Percentiles rank a stretch among this genome's conserved stretches.
These are phyloP conservation scores for Pleurozium schreberi DNA, from an alignment of 225 moss, liverwort and hornwort species.

Conservation along the genomic window DNA sequence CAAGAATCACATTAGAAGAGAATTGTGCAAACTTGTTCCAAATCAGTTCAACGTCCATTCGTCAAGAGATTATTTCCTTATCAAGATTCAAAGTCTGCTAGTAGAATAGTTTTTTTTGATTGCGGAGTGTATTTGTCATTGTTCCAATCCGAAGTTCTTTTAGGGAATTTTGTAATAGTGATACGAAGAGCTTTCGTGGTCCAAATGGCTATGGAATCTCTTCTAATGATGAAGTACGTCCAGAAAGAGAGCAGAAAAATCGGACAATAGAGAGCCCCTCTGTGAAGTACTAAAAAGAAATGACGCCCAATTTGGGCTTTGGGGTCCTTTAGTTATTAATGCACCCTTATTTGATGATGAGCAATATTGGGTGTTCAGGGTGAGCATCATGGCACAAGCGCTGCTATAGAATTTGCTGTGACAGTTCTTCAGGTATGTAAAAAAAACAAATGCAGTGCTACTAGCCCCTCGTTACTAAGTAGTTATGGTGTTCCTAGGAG, in stretches of 20 bases:
- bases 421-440: conserved; percentile 31
- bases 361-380: conserved; percentile 16
- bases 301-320: not conserved
- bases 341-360: not conserved
- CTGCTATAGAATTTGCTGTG: conserved; percentile 65
- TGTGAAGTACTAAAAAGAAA: not conserved
- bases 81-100: not conserved
- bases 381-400: conserved; percentile 56
- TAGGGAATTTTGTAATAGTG: not conserved
- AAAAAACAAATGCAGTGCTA: not conserved
- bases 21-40: not conserved
- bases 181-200: not conserved
- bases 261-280: not conserved
- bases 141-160: not conserved
- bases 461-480: not conserved
- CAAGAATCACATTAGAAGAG: not conserved
- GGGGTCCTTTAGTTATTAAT: not conserved
- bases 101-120: not conserved
- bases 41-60: not conserved
- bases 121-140: not conserved
- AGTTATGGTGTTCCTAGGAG: not conserved
- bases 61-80: not conserved
- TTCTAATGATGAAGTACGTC: not conserved
- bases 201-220: not conserved
- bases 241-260: not conserved